Evolutionary conservation across 2,329 filamentous ascomycete species (phyloP).

Genomic region (Akanthomyces lecanii): DNA sequence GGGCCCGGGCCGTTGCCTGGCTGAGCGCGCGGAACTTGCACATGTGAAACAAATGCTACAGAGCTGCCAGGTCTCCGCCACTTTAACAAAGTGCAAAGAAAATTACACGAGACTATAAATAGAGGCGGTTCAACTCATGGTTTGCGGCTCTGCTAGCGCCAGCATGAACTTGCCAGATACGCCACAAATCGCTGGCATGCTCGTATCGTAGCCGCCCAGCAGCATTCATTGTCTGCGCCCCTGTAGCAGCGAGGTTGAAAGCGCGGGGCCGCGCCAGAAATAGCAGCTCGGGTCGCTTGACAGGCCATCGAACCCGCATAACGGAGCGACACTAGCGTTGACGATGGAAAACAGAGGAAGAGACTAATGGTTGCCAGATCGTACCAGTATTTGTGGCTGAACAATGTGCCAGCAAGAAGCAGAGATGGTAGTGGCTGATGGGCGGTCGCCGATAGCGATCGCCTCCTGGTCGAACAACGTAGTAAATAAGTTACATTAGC

Average conservation of each 20-base stretch:
- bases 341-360: background rate
- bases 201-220: constrained; percentile 3
- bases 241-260: background rate
- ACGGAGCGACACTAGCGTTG: background rate
- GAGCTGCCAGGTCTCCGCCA: background rate
- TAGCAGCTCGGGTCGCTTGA: constrained; percentile 3
- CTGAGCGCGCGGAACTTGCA: background rate
- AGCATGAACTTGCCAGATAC: background rate
- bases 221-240: background rate
- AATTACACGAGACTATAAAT: constrained; percentile 9
- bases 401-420: background rate
- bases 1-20: background rate
- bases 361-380: background rate
- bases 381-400: background rate
- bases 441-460: background rate
- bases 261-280: constrained; percentile 12
- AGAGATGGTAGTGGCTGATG: background rate
- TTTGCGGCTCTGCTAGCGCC: background rate
- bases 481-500: background rate
- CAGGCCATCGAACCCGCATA: background rate
- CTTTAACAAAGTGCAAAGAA: background rate
- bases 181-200: background rate
- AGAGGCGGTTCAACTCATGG: background rate
- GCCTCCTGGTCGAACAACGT: background rate
- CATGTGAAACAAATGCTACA: background rate